Percentiles rank a stretch among this genome's conserved stretches.
Conservation (phyloP, 176 grass and related monocot genomes). For the Pontederia crassipes region DNA sequence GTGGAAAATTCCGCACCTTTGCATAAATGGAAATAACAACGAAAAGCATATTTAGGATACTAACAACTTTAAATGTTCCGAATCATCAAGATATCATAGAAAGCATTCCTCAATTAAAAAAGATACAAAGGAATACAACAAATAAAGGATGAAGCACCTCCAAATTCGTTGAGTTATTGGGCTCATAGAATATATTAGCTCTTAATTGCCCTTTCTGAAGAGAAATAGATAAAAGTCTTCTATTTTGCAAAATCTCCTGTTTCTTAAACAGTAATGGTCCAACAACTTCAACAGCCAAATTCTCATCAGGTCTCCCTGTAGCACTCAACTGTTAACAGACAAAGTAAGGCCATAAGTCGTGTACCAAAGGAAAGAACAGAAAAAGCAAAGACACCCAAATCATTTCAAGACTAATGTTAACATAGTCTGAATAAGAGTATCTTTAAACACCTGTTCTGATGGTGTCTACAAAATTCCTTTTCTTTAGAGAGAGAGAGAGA, state of each 20-base stretch:
- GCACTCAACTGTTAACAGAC: conserved; percentile 62
- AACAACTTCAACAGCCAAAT: conserved; percentile 68
- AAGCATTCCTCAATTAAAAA: not conserved
- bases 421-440: too few species aligned
- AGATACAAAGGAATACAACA: conserved; percentile 2
- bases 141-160: conserved; percentile 49
- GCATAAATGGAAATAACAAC: conserved; percentile 25
- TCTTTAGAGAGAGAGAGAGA: too few species aligned
- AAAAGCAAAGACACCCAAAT: not conserved
- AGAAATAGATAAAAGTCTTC: conserved; percentile 59
- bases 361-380: conserved; percentile 7
- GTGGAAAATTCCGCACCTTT: conserved; percentile 90
- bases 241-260: conserved; percentile 47
- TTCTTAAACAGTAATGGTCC: conserved; percentile 57
- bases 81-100: conserved; percentile 25
- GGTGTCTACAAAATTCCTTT: too few species aligned
- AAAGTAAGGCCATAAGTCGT: conserved; percentile 20
- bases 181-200: conserved; percentile 84
- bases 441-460: too few species aligned
- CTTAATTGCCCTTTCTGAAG: conserved; percentile 96
- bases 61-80: conserved; percentile 15
- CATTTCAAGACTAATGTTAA: too few species aligned
- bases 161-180: conserved; percentile 65
- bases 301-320: conserved; percentile 90
- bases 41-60: not conserved